Evolutionary conservation across 2,329 filamentous ascomycete genomes (phyloP).

Genomic region (Spiromastix sp.): DNA sequence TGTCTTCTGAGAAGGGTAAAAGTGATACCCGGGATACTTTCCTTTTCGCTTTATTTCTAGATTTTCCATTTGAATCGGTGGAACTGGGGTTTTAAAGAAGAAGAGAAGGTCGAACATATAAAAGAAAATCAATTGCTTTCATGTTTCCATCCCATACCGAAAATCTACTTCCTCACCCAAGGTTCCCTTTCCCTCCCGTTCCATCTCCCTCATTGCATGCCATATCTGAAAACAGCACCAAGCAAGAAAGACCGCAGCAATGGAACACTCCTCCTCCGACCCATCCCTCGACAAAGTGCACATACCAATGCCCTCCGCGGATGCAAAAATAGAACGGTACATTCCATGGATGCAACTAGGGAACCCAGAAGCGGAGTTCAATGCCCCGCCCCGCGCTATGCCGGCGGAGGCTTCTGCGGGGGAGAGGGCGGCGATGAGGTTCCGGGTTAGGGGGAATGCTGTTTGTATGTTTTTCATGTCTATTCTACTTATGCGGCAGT

Average conservation of each 20-base stretch:
- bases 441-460: constrained; percentile 21
- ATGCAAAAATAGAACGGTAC: not conserved
- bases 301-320: not conserved
- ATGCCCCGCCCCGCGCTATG: constrained; percentile 18
- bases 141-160: not conserved
- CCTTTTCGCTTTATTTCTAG: too few relatives aligned
- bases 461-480: constrained; percentile 14
- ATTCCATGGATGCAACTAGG: constrained; percentile 19
- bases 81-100: not conserved
- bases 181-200: not conserved
- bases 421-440: constrained; percentile 20
- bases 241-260: too few relatives aligned
- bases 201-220: not conserved
- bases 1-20: too few relatives aligned
- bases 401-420: constrained; percentile 12
- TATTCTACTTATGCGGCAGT: constrained; percentile 6
- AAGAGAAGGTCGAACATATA: not conserved
- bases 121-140: not conserved
- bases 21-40: too few relatives aligned
- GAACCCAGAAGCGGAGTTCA: constrained; percentile 14
- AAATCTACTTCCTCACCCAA: not conserved
- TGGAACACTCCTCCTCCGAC: not conserved
- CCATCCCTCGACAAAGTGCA: not conserved
- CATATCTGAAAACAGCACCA: too few relatives aligned
- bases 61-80: too few relatives aligned